Conservation (phyloP, 2,329 filamentous ascomycete species). For the Neocatenulostroma microsporum region DNA sequence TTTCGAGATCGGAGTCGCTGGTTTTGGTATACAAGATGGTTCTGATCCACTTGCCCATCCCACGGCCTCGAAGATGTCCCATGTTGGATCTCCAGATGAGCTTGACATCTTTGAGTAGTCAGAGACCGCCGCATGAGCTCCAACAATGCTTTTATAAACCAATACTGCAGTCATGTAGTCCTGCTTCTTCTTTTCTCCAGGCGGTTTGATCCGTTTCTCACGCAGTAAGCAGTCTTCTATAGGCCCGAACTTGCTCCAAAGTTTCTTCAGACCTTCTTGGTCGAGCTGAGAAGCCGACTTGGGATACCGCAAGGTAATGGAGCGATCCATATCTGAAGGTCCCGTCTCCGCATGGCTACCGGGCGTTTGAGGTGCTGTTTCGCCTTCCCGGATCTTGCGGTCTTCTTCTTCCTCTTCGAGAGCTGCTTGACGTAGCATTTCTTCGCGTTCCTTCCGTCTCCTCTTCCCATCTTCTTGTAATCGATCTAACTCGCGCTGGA, state of each 20-base stretch:
- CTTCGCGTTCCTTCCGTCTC: slow-evolving; percentile 48
- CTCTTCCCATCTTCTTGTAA: slow-evolving; percentile 44
- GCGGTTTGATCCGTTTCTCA: slow-evolving; percentile 45
- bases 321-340: slow-evolving; percentile 46
- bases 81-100: slow-evolving; percentile 34
- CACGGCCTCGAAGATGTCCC: slow-evolving; percentile 46
- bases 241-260: slow-evolving; percentile 50
- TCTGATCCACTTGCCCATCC: slow-evolving; percentile 48
- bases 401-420: slow-evolving; percentile 43
- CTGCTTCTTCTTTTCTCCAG: slow-evolving; percentile 25
- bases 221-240: slow-evolving; percentile 50
- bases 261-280: slow-evolving; percentile 37
- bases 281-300: slow-evolving; percentile 31
- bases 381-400: neutral
- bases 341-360: neutral
- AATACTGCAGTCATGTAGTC: slow-evolving; percentile 44
- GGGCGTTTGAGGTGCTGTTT: neutral
- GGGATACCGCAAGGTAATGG: slow-evolving; percentile 48
- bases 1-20: slow-evolving; percentile 4
- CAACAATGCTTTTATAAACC: slow-evolving; percentile 50
- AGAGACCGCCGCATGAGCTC: slow-evolving; percentile 49
- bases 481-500: slow-evolving; percentile 44
- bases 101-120: slow-evolving; percentile 31
- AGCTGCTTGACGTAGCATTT: slow-evolving; percentile 48
- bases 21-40: slow-evolving; percentile 37